Conservation (phyloP, 768 basidiomycete species). For the Mycena vulgaris region DNA sequence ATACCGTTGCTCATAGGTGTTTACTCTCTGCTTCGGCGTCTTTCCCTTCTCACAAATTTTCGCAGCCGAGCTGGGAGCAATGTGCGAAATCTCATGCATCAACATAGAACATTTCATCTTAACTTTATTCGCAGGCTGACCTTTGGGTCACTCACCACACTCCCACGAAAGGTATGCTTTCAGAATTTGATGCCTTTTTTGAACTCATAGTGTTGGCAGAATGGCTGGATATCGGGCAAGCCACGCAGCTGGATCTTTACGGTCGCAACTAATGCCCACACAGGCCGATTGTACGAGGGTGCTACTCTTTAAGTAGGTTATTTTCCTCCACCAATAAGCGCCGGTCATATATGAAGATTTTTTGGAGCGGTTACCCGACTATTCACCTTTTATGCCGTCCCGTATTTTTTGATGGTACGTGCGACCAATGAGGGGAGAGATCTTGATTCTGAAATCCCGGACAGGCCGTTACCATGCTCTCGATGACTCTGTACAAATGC, state of each 20-base stretch:
- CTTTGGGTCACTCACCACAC: neutral
- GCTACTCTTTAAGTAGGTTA: neutral
- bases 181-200: neutral
- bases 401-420: neutral
- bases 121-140: neutral
- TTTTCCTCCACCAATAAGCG: neutral
- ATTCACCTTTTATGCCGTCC: slow-evolving; percentile 10
- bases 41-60: neutral
- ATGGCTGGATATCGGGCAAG: neutral
- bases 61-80: neutral
- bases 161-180: neutral
- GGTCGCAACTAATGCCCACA: neutral
- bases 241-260: neutral
- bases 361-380: slow-evolving; percentile 1
- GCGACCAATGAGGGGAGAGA: no score
- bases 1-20: neutral
- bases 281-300: slow-evolving; percentile 1
- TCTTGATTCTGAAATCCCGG: no score
- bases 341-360: neutral
- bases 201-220: neutral
- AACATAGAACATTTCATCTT: no score
- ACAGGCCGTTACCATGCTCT: neutral
- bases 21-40: neutral
- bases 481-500: slow-evolving; percentile 10
- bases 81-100: neutral